phyloP scores from a whole-genome alignment of 2,329 filamentous ascomycete genomes.

The Teratosphaeria gauchensis region DNA sequence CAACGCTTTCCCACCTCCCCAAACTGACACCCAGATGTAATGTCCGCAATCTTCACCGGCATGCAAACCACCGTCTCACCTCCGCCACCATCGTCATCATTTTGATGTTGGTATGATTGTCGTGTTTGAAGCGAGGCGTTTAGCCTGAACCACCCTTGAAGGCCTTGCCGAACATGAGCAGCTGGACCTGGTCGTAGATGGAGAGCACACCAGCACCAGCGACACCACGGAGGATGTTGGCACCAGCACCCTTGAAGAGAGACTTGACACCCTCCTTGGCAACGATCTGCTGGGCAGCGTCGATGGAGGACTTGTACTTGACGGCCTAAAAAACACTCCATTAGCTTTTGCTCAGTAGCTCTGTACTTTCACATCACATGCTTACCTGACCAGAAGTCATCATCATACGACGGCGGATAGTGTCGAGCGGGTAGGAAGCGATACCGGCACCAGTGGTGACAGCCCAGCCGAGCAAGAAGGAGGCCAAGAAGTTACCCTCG shows the following conservation, averaged over 20 bases:
- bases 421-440: constrained; percentile 99
- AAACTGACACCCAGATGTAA: constrained; percentile 6
- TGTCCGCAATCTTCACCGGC: constrained; percentile 23
- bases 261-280: constrained; percentile 97
- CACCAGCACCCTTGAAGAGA: constrained; percentile 99
- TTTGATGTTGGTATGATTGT: constrained; percentile 8
- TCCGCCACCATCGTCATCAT: constrained; percentile 5
- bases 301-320: constrained; percentile 97
- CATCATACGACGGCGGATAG: constrained; percentile 99
- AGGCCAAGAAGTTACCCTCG: constrained; percentile 98
- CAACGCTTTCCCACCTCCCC: constrained; percentile 4
- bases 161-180: constrained; percentile 99
- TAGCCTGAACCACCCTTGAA: constrained; percentile 55
- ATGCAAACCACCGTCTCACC: constrained; percentile 16
- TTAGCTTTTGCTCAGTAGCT: neutral
- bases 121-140: neutral
- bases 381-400: constrained; percentile 77
- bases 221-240: constrained; percentile 99
- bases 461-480: constrained; percentile 95
- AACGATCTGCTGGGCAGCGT: constrained; percentile 92
- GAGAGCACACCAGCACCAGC: constrained; percentile 99
- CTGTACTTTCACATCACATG: constrained; percentile 11
- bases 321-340: constrained; percentile 57
- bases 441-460: constrained; percentile 99
- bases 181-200: constrained; percentile 99